Evolutionary conservation across 768 basidiomycete genomes (phyloP).

Genomic region (Phylloporus arenicola): DNA sequence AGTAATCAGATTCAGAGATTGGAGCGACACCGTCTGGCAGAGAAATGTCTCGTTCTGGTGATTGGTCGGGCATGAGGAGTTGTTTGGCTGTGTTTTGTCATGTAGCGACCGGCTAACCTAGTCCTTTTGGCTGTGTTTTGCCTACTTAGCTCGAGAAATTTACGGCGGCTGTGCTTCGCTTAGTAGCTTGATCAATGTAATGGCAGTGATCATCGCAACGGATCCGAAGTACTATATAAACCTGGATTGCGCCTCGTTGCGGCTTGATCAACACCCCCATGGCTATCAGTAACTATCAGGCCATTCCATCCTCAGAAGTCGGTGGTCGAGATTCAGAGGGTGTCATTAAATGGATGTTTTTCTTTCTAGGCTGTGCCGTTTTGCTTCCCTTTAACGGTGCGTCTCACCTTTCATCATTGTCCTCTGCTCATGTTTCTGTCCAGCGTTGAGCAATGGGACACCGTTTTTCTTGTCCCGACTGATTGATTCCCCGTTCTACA

Average conservation of each 20-base stretch:
- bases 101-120: too few species aligned
- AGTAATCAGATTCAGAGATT: constrained; percentile 83
- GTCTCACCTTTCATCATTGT: background rate
- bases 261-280: background rate
- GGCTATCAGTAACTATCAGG: background rate
- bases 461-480: constrained; percentile 77
- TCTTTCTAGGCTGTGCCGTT: constrained; percentile 71
- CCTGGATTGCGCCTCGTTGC: background rate
- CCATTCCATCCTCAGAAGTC: background rate
- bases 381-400: constrained; percentile 88
- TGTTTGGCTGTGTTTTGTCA: constrained; percentile 10
- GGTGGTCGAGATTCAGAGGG: constrained; percentile 2
- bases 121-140: too few species aligned
- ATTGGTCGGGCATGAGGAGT: constrained; percentile 21
- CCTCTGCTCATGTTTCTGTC: background rate
- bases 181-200: background rate
- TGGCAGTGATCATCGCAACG: background rate
- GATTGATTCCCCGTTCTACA: constrained; percentile 48
- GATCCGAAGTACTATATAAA: background rate
- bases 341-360: constrained; percentile 58
- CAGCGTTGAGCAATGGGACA: constrained; percentile 81
- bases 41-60: constrained; percentile 34
- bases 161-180: too few species aligned
- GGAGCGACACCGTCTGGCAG: constrained; percentile 54
- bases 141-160: too few species aligned